A percentile compares a stretch with the other conserved stretches of the same genome.
These are phyloP conservation scores for Aquilaria malaccensis DNA, from an alignment of 345 rosid genomes.

Conservation along the genomic window DNA sequence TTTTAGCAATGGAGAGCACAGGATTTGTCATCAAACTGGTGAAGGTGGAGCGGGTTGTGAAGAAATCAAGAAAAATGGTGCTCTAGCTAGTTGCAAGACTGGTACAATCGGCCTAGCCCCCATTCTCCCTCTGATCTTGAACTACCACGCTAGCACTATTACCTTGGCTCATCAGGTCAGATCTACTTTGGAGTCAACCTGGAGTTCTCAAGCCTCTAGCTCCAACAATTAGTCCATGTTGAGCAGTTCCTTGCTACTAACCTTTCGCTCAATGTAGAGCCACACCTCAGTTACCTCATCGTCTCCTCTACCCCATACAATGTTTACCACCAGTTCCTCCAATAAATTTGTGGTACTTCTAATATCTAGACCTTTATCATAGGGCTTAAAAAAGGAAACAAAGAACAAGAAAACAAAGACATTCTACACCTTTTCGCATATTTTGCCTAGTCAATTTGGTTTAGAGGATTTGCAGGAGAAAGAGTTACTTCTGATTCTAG, in stretches of 20 bases:
- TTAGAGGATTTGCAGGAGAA: conserved; percentile 64
- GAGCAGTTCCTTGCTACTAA: conserved; percentile 93
- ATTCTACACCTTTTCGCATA: conserved; percentile 33
- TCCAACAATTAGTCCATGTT: conserved; percentile 86
- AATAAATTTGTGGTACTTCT: conserved; percentile 67
- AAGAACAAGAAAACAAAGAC: conserved; percentile 9
- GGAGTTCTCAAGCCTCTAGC: conserved; percentile 90
- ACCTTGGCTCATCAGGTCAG: conserved; percentile 81
- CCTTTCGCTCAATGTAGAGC: conserved; percentile 62
- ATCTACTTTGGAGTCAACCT: conserved; percentile 80
- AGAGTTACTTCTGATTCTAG: conserved; percentile 58
- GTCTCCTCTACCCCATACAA: conserved; percentile 97
- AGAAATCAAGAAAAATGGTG: conserved; percentile 36
- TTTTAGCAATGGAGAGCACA: conserved; percentile 36
- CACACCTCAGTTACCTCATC: conserved; percentile 40
- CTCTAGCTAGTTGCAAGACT: conserved; percentile 62
- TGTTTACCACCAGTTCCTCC: conserved; percentile 96
- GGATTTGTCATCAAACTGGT: conserved; percentile 55
- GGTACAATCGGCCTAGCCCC: conserved; percentile 50
- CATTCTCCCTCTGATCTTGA: conserved; percentile 83
- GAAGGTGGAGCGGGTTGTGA: conserved; percentile 69
- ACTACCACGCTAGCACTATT: conserved; percentile 68
- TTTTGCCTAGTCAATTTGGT: conserved; percentile 78
- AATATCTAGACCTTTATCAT: conserved; percentile 47
- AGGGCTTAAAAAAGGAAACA: conserved; percentile 6